Evolutionary conservation across 2,329 filamentous ascomycete species (phyloP), one percentile per base, ranked within the genome.

Genomic region (Ophiostoma pallidulum): DNA sequence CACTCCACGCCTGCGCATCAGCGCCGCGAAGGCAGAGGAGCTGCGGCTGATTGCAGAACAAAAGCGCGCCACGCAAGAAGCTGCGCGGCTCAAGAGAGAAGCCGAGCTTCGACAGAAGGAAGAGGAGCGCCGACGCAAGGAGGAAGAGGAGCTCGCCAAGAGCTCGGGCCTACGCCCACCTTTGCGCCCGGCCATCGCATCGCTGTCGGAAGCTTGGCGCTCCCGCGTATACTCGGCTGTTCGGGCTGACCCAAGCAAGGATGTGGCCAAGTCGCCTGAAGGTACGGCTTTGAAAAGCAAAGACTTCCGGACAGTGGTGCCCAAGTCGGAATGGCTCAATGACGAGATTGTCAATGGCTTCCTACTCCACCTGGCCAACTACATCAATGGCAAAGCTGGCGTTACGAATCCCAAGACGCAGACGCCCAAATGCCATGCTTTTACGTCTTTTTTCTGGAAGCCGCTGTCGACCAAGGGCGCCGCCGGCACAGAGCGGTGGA

Each of bases 311-410:
- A 82, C 73, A 40, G 64, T 89, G 8, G 69, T 82, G 14, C 67
- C 68, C 16, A 61, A 66, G 8, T 69, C 64, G 0, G 70, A 69
- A 24, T 91, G 85, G 85, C 72, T 91, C 7, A 89, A 90, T 53
- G 86, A 90, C 60, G 81, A 86, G 55, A 77, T 84, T 43, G 77
- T 91, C 56, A 86, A 87, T 56, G 76, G 77, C 13, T 77, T 77
- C 41, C 69, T 88, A 22, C 64, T 72, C 24, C 75, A 78, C 58
- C 65, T 88, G 13, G 78, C 80, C 41, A 67, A 71, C 14, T 72
- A 72, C 42, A 65, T 80, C 57, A 83, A 84, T 58, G 64, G 70
- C 49, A 65, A 72, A 28, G 72, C 71, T 24, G 78, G 78, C 22
- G 71, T 72, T 46, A 67, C 66, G 42, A 68, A 72, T 53, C 57